A percentile compares a stretch with the other conserved stretches of the same genome.
Conservation (phyloP, 345 rosid species). For the Eutrema heterophyllum region DNA sequence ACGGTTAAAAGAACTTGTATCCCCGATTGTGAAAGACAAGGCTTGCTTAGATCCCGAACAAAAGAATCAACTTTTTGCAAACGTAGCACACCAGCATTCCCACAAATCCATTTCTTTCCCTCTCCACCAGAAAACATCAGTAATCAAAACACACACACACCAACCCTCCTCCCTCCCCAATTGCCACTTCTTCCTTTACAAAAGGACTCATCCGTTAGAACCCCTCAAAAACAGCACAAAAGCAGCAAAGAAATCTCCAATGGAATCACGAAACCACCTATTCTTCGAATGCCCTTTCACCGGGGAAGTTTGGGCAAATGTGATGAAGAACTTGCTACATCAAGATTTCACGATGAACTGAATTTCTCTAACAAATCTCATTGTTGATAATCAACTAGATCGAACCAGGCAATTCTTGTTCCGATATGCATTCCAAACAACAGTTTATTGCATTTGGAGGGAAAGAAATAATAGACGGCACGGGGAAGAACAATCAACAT, state of each 20-base stretch:
- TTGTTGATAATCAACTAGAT: too few species aligned
- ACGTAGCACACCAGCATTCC: conserved; percentile 45
- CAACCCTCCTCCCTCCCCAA: conserved; percentile 14
- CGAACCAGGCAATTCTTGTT: too few species aligned
- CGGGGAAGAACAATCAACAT: too few species aligned
- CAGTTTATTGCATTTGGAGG: too few species aligned
- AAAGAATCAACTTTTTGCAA: conserved; percentile 60
- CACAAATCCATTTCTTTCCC: conserved; percentile 61
- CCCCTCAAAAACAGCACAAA: conserved; percentile 5
- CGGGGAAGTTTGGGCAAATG: too few species aligned
- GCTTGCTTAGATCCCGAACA: conserved; percentile 63
- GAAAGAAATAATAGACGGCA: too few species aligned
- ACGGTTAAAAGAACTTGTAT: conserved; percentile 61
- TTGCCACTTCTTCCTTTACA: conserved; percentile 6
- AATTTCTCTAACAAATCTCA: too few species aligned
- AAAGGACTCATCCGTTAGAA: conserved; percentile 26
- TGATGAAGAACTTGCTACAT: too few species aligned
- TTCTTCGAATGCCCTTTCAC: too few species aligned
- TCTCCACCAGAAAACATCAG: conserved; percentile 53
- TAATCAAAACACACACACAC: neutral
- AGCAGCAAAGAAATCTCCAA: conserved; percentile 8
- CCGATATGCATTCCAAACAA: too few species aligned
- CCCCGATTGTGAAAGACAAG: conserved; percentile 60
- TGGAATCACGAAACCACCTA: too few species aligned
- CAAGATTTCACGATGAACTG: too few species aligned